Evolutionary conservation across 805 yeast species (phyloP), one percentile per base, ranked within the genome.

Genomic region (Ogataea minuta): DNA sequence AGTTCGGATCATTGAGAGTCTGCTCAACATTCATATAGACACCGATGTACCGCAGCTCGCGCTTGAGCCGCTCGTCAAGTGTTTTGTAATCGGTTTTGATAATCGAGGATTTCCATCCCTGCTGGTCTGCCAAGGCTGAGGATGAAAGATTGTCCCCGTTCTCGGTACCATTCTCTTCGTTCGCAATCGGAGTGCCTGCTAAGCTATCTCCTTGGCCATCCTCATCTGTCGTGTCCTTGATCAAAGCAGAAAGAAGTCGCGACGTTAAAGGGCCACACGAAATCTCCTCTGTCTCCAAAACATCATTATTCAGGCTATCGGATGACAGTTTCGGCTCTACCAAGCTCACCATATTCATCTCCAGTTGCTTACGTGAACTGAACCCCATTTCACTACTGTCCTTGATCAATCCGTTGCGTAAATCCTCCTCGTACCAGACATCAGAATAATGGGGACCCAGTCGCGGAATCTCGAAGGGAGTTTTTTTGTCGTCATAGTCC

Each of bases 211-310:
- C 46, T 8, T 40, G 56, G 12, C 37, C 43, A n/a, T 43, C 43
- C 3, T 52, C 56, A 25, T 71, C 71, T 2, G 54, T 48, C 16
- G 58, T 63, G 28, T 74, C 74, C 48, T 75, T 71, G 39, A 89
- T 64, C 9, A 91, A 70, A 0, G 97, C 98, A 4, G 95, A 77
- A 36, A 91, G 59, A 31, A 91, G 67, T 43, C 99, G 73, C 16
- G 90, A 81, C 0, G 95, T 82, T 24, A 91, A 69, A 1, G 99
- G 98, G 1, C 99, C 99, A 58, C 95, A 83, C 1, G 95, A 82
- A 1, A 91, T 68, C 15, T 76, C 79, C 42, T 85, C 91, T 0
- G 82, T 72, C 48, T 85, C 91, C 40, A 90, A 60, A 1, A 64
- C 60, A 4, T 76, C 80, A 52, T 84, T 95, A 19, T 63, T 67